These are phyloP conservation scores for Nitzschia sp. DNA, from an alignment of 108 stramenopile species.

Conservation along the genomic window DNA sequence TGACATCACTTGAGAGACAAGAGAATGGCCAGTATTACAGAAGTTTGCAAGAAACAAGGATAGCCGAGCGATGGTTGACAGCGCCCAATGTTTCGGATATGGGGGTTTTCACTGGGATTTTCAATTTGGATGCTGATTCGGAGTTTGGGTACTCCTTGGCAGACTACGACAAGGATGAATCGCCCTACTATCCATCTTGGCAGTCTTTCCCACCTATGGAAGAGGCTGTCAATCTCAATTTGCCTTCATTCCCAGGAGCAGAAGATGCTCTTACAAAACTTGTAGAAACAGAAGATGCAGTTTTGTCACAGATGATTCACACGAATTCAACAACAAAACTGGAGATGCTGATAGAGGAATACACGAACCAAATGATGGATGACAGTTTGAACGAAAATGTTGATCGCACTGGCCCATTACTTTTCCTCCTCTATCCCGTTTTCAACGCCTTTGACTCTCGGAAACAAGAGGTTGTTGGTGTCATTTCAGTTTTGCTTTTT, in stretches of 20 bases:
- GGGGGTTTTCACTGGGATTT: not conserved
- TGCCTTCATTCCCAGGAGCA: constrained; percentile 12
- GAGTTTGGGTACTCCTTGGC: constrained; percentile 16
- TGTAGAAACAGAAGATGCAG: not conserved
- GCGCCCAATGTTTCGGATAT: not conserved
- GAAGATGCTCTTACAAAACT: not conserved
- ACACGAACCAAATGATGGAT: not conserved
- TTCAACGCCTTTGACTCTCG: constrained; percentile 5
- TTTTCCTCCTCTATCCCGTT: constrained; percentile 7
- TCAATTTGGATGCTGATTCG: not conserved
- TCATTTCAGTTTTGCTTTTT: constrained; percentile 5
- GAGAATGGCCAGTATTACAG: not conserved
- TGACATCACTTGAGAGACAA: not conserved
- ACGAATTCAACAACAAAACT: not conserved
- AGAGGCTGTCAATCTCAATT: constrained; percentile 21
- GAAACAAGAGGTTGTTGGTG: constrained; percentile 1
- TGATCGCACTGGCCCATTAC: not conserved
- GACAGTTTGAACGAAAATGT: not conserved
- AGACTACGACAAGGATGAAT: constrained; percentile 17
- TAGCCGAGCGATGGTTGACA: not conserved
- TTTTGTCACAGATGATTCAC: not conserved
- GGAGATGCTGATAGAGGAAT: not conserved
- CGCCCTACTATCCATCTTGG: constrained; percentile 31
- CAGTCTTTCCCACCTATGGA: constrained; percentile 22
- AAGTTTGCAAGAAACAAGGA: not conserved